Percentiles rank a stretch among this genome's conserved stretches.
Conservation (phyloP, 2,329 filamentous ascomycete species). For the Thielaviopsis musarum region DNA sequence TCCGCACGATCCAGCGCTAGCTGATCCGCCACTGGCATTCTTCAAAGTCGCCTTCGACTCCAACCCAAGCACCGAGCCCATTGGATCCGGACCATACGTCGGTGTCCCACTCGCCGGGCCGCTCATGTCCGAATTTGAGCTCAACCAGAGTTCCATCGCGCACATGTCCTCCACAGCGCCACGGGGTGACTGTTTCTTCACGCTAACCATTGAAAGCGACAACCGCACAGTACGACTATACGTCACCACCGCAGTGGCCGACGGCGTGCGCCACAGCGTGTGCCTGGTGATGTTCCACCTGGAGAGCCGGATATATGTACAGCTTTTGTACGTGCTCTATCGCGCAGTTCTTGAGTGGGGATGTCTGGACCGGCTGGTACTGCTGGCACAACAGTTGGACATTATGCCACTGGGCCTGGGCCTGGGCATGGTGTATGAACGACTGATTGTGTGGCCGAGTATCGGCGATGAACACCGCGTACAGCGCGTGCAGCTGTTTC, state of each 20-base stretch:
- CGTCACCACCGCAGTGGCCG: background rate
- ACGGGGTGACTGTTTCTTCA: conserved; percentile 5
- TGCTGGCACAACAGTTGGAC: background rate
- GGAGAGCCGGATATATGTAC: background rate
- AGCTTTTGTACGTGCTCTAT: conserved; percentile 1
- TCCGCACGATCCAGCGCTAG: background rate
- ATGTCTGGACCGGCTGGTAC: background rate
- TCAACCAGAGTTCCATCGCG: background rate
- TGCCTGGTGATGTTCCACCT: background rate
- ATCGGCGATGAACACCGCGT: background rate
- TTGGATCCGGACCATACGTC: background rate
- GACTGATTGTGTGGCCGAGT: background rate
- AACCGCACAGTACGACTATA: background rate
- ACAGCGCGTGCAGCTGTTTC: background rate
- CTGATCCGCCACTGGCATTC: conserved; percentile 1
- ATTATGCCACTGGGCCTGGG: background rate
- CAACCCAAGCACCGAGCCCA: background rate
- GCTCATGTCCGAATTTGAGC: background rate
- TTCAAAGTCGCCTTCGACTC: conserved; percentile 4
- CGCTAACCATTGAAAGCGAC: conserved; percentile 1
- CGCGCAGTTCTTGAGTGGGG: conserved; percentile 6
- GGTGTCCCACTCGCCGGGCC: background rate
- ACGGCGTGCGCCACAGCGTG: background rate
- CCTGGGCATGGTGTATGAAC: background rate
- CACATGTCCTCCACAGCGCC: background rate